Percentiles rank a stretch among this genome's conserved stretches.
phyloP scores from a whole-genome alignment of 208 protist species.

The Crithidia sp. region DNA sequence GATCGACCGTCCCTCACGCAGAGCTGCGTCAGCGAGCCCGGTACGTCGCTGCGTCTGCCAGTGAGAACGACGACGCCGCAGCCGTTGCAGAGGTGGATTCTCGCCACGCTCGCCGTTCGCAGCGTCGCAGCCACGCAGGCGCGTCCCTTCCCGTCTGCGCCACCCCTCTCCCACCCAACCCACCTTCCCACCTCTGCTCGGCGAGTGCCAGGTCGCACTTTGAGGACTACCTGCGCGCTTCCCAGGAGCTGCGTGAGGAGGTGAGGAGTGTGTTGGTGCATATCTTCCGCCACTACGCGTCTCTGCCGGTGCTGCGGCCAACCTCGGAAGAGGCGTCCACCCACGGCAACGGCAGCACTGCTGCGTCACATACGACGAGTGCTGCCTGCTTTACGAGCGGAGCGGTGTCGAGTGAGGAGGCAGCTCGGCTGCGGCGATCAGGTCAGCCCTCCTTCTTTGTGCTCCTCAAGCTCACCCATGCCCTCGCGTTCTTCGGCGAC shows the following conservation, averaged over 20 bases:
- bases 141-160: conserved; percentile 6
- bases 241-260: conserved; percentile 20
- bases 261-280: conserved; percentile 14
- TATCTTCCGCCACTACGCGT: conserved; percentile 50
- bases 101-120: no score
- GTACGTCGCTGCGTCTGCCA: no score
- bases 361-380: no score
- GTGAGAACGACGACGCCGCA: no score
- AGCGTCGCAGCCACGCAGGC: background rate
- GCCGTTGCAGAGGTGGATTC: no score
- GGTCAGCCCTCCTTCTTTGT: conserved; percentile 41
- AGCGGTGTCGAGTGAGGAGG: background rate
- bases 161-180: background rate
- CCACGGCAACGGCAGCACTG: background rate
- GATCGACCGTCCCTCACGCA: no score
- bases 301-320: conserved; percentile 25
- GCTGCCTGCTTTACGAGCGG: no score
- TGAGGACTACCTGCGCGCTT: background rate
- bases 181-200: conserved; percentile 6
- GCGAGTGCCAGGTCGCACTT: background rate
- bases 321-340: background rate
- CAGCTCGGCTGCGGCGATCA: background rate
- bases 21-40: no score
- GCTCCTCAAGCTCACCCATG: conserved; percentile 37
- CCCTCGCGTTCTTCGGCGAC: conserved; percentile 26